Evolutionary conservation across 192 early-diverging fungal genomes (phyloP), one percentile per base, ranked within the genome.

Genomic region (Lunasporangiospora selenospora): DNA sequence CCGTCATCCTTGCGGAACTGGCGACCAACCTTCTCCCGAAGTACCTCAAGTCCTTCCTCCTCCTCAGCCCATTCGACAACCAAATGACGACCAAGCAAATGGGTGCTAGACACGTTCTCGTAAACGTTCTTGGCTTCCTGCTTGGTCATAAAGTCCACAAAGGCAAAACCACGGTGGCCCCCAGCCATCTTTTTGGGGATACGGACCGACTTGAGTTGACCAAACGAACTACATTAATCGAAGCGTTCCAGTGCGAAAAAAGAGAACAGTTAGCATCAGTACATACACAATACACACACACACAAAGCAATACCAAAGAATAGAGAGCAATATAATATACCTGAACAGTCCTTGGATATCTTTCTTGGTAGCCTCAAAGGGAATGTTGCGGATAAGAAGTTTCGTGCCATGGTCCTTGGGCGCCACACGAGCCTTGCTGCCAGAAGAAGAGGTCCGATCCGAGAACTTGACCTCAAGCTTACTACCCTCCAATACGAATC

Each of bases 1-100:
- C 81, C 85, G 16, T 83, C 75, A 41, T 87, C 86, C 44, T 82
- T 83, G 29, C 81, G 77, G 86, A 90, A 98, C 47, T 89, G 85
- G 50, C 89, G 90, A 8, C 85, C 89, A 21, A 90, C 89, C 79
- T 96, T 98, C 62, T 90, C 86, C 66, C 96, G 80, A 54, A 97
- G 83, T 6, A 87, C 89, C 33, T 79, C 70, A 41, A 97, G 79
- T 49, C 83, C 83, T 50, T 90, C 89, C 32, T 93, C 93, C 23
- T 90, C 88, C 61, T 94, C 86, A 16, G 96, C 98, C 91, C 91
- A 99, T 79, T 95, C 95, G 42, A 98, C 81, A 6, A 99, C 95
- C 67, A 99, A 70, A 71, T 97, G 98, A 24, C 98, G 88, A 55
- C 98, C 98, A 54, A 97, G 95, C 82, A 99, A 89, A 84, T 99